A percentile compares a stretch with the other conserved stretches of the same genome.
phyloP scores from a whole-genome alignment of 306 rosid genomes.

The Elaeagnus macrophylla region DNA sequence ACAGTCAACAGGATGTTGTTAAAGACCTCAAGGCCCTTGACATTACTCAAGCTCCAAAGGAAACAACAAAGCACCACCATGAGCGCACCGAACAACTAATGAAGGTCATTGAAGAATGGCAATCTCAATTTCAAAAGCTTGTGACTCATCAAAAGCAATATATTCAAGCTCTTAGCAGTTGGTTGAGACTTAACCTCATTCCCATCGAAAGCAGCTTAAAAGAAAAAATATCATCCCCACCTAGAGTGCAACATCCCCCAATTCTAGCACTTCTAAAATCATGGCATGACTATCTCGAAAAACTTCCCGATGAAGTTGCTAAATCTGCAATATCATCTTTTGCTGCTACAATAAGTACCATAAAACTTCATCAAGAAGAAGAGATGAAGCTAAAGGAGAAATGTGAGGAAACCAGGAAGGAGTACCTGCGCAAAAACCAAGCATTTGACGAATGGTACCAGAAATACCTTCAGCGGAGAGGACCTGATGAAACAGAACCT shows the following conservation, averaged over 20 bases:
- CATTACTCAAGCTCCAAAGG: conserved; percentile 47
- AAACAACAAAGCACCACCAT: conserved; percentile 61
- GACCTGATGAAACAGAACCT: conserved; percentile 35
- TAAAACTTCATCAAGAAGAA: conserved; percentile 65
- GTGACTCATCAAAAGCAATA: conserved; percentile 71
- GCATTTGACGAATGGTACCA: conserved; percentile 71
- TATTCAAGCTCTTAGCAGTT: conserved; percentile 52
- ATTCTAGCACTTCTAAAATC: conserved; percentile 55
- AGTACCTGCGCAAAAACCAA: conserved; percentile 44
- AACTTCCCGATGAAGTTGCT: conserved; percentile 78
- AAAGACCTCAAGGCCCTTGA: conserved; percentile 52
- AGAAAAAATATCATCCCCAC: conserved; percentile 70
- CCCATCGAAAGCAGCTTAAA: conserved; percentile 77
- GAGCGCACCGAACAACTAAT: conserved; percentile 58
- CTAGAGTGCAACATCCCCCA: conserved; percentile 55
- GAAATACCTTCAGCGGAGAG: conserved; percentile 43
- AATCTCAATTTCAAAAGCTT: conserved; percentile 56
- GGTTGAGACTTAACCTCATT: conserved; percentile 73
- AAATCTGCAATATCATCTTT: conserved; percentile 71
- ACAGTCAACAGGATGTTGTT: conserved; percentile 47
- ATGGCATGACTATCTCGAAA: conserved; percentile 69
- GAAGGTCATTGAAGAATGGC: conserved; percentile 52
- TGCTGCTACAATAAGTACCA: conserved; percentile 62
- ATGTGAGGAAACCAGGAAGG: conserved; percentile 60
- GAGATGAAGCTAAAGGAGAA: conserved; percentile 75